These are phyloP conservation scores for Mentha longifolia DNA, from an alignment of 257 asterid species.

Conservation along the genomic window DNA sequence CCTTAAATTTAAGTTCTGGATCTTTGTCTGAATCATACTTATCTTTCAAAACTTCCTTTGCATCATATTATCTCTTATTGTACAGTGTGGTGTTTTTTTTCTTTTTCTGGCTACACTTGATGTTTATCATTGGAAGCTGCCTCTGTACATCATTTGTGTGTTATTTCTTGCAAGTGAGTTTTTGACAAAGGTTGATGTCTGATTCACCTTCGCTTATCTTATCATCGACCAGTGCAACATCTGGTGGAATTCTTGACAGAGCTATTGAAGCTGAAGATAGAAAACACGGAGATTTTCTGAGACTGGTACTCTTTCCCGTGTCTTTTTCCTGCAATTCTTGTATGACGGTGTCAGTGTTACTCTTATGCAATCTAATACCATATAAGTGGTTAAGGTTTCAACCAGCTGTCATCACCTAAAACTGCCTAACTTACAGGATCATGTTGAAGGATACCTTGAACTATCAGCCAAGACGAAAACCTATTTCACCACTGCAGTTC, in stretches of 20 bases:
- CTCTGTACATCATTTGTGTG: background rate
- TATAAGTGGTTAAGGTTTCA: background rate
- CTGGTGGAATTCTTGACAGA: slow-evolving; percentile 94
- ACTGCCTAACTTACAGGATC: slow-evolving; percentile 52
- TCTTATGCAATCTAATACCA: background rate
- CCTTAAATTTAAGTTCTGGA: slow-evolving; percentile 3
- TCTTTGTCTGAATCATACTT: background rate
- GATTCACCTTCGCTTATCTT: slow-evolving; percentile 22
- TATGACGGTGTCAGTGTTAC: background rate
- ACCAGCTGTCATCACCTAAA: slow-evolving; percentile 10
- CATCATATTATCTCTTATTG: background rate
- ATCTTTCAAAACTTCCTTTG: background rate
- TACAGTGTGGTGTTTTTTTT: background rate
- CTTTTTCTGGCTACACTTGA: slow-evolving; percentile 12
- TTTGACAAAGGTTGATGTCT: slow-evolving; percentile 17
- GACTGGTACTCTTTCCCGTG: slow-evolving; percentile 57
- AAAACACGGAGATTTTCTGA: slow-evolving; percentile 81
- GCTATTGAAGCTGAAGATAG: slow-evolving; percentile 90
- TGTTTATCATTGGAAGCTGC: background rate
- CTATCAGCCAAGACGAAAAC: slow-evolving; percentile 86
- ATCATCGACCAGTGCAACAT: slow-evolving; percentile 60
- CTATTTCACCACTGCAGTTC: slow-evolving; percentile 77
- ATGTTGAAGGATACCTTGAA: slow-evolving; percentile 93
- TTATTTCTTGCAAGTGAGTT: background rate
- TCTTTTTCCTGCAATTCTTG: background rate